Percentiles rank a stretch among this genome's conserved stretches.
Conservation (phyloP, 306 rosid species). For the Malus sieversii region DNA sequence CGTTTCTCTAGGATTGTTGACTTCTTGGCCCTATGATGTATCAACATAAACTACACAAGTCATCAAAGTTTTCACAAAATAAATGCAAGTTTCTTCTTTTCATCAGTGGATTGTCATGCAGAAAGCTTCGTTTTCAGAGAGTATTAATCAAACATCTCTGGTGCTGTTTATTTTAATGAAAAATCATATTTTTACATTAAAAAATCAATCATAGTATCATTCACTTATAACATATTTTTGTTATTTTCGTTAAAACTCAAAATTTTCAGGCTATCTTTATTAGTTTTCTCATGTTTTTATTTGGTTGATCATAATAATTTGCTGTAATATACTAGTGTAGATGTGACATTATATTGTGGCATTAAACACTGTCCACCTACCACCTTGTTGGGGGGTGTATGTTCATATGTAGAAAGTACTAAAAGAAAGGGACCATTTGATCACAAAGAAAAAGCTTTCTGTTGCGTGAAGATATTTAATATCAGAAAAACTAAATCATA, state of each 20-base stretch:
- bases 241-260: no score
- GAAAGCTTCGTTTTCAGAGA: neutral
- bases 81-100: neutral
- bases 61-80: neutral
- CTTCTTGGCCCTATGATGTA: neutral
- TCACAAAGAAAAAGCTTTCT: no score
- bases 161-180: no score
- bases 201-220: no score
- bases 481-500: no score
- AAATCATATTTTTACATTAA: no score
- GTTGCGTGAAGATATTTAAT: no score
- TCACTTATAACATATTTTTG: no score
- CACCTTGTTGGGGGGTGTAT: neutral
- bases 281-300: neutral
- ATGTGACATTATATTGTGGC: neutral
- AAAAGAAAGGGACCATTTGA: no score
- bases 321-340: neutral
- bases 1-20: neutral
- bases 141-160: no score
- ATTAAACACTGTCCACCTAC: neutral
- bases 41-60: neutral
- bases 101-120: neutral
- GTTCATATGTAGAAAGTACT: neutral
- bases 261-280: fast-evolving
- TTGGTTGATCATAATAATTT: neutral